Conservation (phyloP, 768 basidiomycete genomes). For the Pisolithus albus region DNA sequence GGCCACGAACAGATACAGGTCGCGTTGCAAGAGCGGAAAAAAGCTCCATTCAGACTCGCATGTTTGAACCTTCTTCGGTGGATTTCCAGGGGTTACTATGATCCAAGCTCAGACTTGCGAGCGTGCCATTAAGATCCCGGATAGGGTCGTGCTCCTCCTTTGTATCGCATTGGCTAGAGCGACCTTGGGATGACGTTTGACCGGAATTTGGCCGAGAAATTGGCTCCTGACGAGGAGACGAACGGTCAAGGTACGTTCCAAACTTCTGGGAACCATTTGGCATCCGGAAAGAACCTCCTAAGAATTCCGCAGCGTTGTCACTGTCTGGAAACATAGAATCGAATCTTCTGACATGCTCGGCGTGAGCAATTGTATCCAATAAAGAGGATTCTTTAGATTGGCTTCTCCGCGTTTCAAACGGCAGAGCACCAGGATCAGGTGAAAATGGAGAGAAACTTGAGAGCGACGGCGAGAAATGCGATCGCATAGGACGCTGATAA, state of each 20-base stretch:
- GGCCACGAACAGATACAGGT: too few relatives aligned
- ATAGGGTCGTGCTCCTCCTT: constrained; percentile 45
- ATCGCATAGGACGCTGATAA: constrained; percentile 14
- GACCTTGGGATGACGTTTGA: constrained; percentile 26
- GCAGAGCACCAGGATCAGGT: constrained; percentile 56
- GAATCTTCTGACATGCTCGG: constrained; percentile 47
- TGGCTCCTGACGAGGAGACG: constrained; percentile 39
- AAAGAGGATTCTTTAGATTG: constrained; percentile 30
- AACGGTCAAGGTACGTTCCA: constrained; percentile 41
- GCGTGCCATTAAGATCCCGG: constrained; percentile 67
- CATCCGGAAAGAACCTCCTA: constrained; percentile 36
- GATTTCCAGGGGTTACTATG: constrained; percentile 30
- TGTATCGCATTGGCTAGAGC: constrained; percentile 15
- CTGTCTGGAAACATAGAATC: constrained; percentile 29
- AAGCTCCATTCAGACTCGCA: constrained; percentile 10
- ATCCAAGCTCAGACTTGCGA: constrained; percentile 69
- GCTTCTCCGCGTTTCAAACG: constrained; percentile 30
- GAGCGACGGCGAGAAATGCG: constrained; percentile 34
- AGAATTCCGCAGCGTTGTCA: constrained; percentile 27
- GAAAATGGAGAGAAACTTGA: constrained; percentile 56
- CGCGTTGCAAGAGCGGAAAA: too few relatives aligned
- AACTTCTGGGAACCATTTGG: constrained; percentile 41
- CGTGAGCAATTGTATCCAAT: constrained; percentile 40
- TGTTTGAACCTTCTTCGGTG: constrained; percentile 16
- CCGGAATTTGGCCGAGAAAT: constrained; percentile 52